Conservation (phyloP, 257 asterid species). For the Solanum microdontum region DNA sequence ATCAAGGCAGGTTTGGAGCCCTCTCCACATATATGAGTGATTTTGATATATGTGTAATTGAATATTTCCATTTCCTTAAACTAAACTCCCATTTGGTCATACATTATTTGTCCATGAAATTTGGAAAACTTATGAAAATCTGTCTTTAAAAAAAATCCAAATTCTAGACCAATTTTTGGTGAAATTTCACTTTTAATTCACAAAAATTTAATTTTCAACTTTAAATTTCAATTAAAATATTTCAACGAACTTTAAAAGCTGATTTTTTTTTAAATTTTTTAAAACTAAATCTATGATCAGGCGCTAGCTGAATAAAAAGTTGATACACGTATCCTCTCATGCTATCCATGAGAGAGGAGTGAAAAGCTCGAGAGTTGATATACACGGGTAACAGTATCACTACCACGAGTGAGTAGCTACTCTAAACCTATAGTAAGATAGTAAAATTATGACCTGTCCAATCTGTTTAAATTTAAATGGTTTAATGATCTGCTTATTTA, state of each 20-base stretch:
- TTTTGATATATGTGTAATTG: background rate
- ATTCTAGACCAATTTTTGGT: no score
- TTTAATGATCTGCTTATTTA: background rate
- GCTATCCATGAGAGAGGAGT: background rate
- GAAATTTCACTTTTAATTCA: background rate
- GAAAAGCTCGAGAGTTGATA: background rate
- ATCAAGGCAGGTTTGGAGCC: background rate
- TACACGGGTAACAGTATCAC: background rate
- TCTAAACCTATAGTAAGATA: background rate
- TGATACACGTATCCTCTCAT: background rate
- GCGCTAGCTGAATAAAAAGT: background rate
- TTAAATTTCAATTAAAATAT: no score
- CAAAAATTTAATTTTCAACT: no score
- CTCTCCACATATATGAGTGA: background rate
- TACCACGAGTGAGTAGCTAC: background rate
- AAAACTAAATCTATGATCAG: no score
- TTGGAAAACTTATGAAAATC: background rate
- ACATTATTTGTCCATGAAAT: background rate
- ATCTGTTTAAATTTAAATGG: accelerated
- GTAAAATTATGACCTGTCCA: background rate
- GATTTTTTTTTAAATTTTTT: no score
- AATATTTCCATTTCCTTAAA: background rate
- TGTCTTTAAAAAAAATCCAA: background rate
- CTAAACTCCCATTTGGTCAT: background rate
- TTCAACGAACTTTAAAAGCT: background rate